Conservation (phyloP, 1,139 yeast genomes). For the Spathaspora jeffriesii region DNA sequence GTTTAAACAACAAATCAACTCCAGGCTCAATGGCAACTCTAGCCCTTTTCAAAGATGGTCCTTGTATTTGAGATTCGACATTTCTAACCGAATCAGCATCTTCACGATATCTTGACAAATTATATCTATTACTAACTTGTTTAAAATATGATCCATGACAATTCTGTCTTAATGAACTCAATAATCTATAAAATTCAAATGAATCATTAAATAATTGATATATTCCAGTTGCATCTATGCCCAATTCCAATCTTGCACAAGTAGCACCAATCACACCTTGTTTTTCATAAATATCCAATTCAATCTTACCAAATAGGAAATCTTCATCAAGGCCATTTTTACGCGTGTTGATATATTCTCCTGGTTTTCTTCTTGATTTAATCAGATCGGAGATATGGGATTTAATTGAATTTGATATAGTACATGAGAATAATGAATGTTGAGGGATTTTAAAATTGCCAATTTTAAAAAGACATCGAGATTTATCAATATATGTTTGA, state of each 20-base stretch:
- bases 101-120: slow-evolving; percentile 3
- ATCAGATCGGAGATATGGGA: neutral
- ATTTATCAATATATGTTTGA: neutral
- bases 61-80: slow-evolving; percentile 5
- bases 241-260: neutral
- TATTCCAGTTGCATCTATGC: neutral
- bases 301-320: neutral
- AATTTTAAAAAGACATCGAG: neutral
- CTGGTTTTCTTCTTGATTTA: neutral
- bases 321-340: neutral
- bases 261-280: neutral
- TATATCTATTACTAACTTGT: neutral
- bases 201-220: neutral
- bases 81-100: neutral
- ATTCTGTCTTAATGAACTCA: neutral
- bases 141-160: neutral
- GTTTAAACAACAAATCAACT: slow-evolving; percentile 1
- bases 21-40: slow-evolving; percentile 3
- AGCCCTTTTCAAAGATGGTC: neutral
- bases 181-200: neutral
- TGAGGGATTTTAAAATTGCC: neutral
- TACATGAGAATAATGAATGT: neutral
- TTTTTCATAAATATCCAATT: neutral
- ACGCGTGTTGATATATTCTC: neutral
- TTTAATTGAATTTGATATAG: neutral